A percentile compares a stretch with the other conserved stretches of the same genome.
phyloP scores from a whole-genome alignment of 2,329 filamentous ascomycete genomes.

The Arthrobotrys sphaeroides region DNA sequence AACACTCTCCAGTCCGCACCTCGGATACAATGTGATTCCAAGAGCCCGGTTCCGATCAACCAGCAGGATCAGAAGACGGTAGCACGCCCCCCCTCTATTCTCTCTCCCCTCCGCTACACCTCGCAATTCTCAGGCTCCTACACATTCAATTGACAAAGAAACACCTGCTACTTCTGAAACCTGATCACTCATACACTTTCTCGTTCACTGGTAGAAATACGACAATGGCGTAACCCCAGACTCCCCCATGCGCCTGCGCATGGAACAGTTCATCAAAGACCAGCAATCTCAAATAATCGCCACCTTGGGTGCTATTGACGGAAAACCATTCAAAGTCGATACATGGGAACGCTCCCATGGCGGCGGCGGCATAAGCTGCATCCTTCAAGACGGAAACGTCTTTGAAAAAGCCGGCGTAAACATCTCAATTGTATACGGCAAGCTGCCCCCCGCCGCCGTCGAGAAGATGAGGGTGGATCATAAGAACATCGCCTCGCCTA shows the following conservation, averaged over 20 bases:
- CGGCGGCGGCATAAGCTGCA: conserved; percentile 91
- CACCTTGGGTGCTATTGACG: conserved; percentile 84
- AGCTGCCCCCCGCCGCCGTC: conserved; percentile 84
- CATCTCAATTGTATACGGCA: conserved; percentile 92
- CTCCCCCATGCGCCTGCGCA: conserved; percentile 95
- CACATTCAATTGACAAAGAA: conserved; percentile 56
- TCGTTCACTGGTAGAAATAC: conserved; percentile 68
- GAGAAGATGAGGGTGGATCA: conserved; percentile 94
- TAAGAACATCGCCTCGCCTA: conserved; percentile 80
- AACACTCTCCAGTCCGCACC: conserved; percentile 31
- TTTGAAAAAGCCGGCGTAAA: conserved; percentile 98
- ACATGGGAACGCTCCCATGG: conserved; percentile 82
- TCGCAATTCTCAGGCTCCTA: too few relatives aligned
- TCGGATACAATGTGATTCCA: conserved; percentile 49
- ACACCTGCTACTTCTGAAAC: neutral
- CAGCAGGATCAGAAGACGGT: conserved; percentile 52
- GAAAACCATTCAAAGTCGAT: conserved; percentile 81
- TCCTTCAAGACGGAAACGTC: conserved; percentile 93
- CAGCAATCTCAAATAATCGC: conserved; percentile 88
- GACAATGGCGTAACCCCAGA: conserved; percentile 77
- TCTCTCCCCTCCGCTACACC: conserved; percentile 12
- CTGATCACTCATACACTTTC: conserved; percentile 50
- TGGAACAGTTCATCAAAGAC: conserved; percentile 95
- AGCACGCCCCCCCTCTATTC: neutral
- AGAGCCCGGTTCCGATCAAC: conserved; percentile 31